Conservation (phyloP, 2,329 filamentous ascomycete species). For the Phaeosphaeriaceae sp. region DNA sequence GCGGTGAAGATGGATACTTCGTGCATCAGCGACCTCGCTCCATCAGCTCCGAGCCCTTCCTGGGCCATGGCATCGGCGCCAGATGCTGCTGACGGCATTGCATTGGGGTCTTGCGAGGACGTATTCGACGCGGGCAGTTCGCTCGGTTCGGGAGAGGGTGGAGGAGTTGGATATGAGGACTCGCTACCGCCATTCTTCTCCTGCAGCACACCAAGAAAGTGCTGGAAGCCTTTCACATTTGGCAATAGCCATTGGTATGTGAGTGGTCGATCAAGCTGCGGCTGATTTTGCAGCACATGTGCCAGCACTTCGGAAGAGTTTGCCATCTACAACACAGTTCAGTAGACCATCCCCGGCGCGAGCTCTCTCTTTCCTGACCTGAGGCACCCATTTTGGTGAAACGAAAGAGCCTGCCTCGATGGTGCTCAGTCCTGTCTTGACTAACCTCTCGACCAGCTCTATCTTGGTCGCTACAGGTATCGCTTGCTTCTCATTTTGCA, state of each 20-base stretch:
- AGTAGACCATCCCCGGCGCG: conserved; percentile 48
- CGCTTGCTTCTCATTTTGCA: conserved; percentile 81
- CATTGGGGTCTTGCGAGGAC: conserved; percentile 53
- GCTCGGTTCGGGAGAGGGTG: conserved; percentile 46
- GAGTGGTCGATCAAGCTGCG: conserved; percentile 63
- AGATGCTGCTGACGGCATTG: conserved; percentile 48
- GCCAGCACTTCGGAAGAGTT: conserved; percentile 78
- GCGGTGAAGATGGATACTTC: conserved; percentile 84
- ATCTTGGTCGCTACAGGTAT: conserved; percentile 78
- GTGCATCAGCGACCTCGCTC: conserved; percentile 7
- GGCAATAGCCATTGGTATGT: conserved; percentile 84
- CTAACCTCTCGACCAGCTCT: conserved; percentile 74
- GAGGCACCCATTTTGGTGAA: conserved; percentile 83
- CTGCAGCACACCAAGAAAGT: conserved; percentile 64
- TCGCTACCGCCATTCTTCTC: conserved; percentile 43
- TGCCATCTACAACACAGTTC: conserved; percentile 68
- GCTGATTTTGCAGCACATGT: conserved; percentile 68
- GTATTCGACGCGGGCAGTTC: conserved; percentile 52
- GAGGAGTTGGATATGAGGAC: conserved; percentile 60
- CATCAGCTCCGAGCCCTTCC: background rate
- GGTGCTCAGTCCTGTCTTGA: conserved; percentile 71
- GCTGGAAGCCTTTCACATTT: conserved; percentile 75
- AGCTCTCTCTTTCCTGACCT: conserved; percentile 59
- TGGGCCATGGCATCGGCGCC: conserved; percentile 44
- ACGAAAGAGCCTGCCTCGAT: conserved; percentile 88